These are phyloP conservation scores for Coemansia reversa DNA, from an alignment of 192 early-diverging fungal genomes.

Conservation along the genomic window DNA sequence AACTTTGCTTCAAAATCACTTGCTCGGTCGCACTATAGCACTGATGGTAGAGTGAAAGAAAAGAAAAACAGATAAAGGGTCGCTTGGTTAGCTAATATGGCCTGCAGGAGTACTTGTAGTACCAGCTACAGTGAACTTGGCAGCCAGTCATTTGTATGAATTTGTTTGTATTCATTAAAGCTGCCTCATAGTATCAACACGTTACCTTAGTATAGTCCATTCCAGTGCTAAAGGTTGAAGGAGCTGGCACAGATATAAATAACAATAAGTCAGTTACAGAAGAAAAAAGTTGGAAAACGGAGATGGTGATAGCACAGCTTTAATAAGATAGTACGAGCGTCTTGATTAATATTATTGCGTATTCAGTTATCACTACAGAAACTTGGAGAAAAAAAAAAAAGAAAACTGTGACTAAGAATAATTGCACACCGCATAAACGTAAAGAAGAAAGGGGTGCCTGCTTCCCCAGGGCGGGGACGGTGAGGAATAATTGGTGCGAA, in stretches of 20 bases:
- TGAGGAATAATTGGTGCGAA: no score
- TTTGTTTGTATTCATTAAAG: background rate
- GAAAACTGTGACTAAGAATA: no score
- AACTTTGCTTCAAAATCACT: constrained; percentile 52
- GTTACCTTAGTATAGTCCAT: constrained; percentile 54
- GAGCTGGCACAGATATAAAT: background rate
- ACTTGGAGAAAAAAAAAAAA: no score
- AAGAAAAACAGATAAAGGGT: background rate
- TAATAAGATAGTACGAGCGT: background rate
- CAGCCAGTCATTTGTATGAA: no score
- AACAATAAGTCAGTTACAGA: background rate
- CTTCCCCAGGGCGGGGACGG: no score
- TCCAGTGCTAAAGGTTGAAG: background rate
- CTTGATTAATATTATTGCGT: constrained; percentile 1
- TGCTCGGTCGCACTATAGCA: constrained; percentile 47
- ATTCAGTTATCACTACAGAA: no score
- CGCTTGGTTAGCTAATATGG: no score
- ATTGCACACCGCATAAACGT: no score
- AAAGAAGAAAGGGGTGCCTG: no score
- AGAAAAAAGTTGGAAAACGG: background rate
- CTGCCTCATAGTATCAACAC: background rate
- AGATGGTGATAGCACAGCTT: no score
- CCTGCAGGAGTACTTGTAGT: no score
- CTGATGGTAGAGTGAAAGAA: background rate
- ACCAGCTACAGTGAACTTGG: no score